Evolutionary conservation across 495 filamentous ascomycete species (phyloP).

Genomic region (Penicillium robsamsonii): DNA sequence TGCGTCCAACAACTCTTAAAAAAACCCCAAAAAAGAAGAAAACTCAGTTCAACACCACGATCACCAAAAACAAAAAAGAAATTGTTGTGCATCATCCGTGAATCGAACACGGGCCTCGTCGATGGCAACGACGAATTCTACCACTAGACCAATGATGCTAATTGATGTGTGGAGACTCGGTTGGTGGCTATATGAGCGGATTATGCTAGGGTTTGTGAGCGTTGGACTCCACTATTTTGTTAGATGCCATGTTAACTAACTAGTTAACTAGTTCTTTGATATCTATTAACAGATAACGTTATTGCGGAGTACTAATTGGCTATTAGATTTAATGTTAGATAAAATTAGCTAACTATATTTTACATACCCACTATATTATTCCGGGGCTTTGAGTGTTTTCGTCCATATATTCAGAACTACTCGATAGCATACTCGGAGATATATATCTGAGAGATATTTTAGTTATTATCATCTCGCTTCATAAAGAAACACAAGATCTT

Average conservation of each 20-base stretch:
- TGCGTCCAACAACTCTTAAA: no score
- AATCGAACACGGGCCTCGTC: slow-evolving; percentile 60
- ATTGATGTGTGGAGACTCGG: slow-evolving; percentile 8
- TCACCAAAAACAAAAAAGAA: slow-evolving; percentile 2
- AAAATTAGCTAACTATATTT: not conserved
- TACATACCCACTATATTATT: not conserved
- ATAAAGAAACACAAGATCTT: not conserved
- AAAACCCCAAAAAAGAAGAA: no score
- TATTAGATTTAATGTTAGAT: not conserved
- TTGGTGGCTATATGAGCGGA: not conserved
- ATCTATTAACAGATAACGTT: not conserved
- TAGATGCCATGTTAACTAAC: not conserved
- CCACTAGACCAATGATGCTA: slow-evolving; percentile 58
- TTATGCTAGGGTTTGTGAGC: no score
- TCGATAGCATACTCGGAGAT: not conserved
- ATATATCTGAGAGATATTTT: not conserved
- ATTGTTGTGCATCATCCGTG: slow-evolving; percentile 48
- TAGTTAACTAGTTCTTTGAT: not conserved
- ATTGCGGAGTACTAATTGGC: not conserved
- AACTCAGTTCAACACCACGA: not conserved
- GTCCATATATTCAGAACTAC: not conserved
- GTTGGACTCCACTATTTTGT: not conserved
- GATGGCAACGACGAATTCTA: slow-evolving; percentile 61
- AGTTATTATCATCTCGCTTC: not conserved
- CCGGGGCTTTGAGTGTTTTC: not conserved